Evolutionary conservation across 192 early-diverging fungal genomes (phyloP).

Genomic region (Entomortierella chlamydospora): DNA sequence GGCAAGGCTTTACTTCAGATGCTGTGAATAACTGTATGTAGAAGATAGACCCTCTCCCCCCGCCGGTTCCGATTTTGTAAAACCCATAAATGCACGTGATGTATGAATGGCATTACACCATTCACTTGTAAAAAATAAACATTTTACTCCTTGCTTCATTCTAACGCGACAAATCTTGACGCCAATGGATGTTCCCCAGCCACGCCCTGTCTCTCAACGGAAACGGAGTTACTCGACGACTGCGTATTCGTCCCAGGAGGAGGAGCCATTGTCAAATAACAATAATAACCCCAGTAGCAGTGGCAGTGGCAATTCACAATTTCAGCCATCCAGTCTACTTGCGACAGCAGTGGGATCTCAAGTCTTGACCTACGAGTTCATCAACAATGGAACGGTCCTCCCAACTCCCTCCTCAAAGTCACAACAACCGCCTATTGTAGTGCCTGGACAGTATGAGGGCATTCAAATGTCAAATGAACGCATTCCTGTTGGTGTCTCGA

Average conservation of each 20-base stretch:
- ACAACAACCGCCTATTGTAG: constrained; percentile 13
- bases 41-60: no score
- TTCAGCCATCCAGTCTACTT: constrained; percentile 13
- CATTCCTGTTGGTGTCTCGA: constrained; percentile 13
- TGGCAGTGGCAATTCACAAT: no score
- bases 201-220: constrained; percentile 27
- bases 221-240: constrained; percentile 50
- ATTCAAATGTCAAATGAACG: constrained; percentile 36
- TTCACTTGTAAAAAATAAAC: no score
- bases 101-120: no score
- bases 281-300: neutral
- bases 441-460: constrained; percentile 39
- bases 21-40: neutral
- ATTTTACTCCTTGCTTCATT: no score
- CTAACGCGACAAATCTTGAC: no score
- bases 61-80: no score
- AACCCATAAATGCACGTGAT: no score
- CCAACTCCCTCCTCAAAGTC: neutral
- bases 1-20: constrained; percentile 9
- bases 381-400: constrained; percentile 13
- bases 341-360: constrained; percentile 20
- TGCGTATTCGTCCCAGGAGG: constrained; percentile 44
- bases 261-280: constrained; percentile 5
- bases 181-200: constrained; percentile 24
- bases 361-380: constrained; percentile 36